A percentile compares a stretch with the other conserved stretches of the same genome.
phyloP scores from a whole-genome alignment of 225 moss, liverwort and hornwort species.

The Climacium dendroides region DNA sequence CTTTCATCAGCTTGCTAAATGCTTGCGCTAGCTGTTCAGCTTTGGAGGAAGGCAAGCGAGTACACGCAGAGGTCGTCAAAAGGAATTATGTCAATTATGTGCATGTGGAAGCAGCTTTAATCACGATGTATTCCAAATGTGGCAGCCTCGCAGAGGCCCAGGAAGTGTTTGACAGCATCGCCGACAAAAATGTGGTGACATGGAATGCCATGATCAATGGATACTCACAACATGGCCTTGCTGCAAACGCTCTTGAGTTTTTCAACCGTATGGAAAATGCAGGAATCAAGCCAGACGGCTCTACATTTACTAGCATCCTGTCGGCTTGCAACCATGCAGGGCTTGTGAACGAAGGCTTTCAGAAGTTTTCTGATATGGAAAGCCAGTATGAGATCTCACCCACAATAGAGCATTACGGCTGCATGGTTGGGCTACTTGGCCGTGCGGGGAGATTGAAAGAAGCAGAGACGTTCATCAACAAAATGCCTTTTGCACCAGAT shows the following conservation, averaged over 20 bases:
- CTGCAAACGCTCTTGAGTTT: constrained; percentile 1
- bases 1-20: constrained; percentile 28
- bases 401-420: constrained; percentile 31
- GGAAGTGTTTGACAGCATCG: constrained; percentile 12
- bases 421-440: constrained; percentile 33
- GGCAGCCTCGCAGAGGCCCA: constrained; percentile 23
- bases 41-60: constrained; percentile 38
- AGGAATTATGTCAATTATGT: background rate
- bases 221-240: constrained; percentile 26
- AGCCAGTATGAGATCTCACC: constrained; percentile 8
- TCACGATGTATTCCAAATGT: constrained; percentile 42
- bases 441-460: constrained; percentile 34
- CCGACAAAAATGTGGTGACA: constrained; percentile 17
- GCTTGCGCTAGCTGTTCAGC: constrained; percentile 30
- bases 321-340: constrained; percentile 43
- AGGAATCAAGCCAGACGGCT: constrained; percentile 25
- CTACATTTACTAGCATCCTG: constrained; percentile 28
- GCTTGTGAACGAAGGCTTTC: constrained; percentile 18
- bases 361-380: constrained; percentile 11
- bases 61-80: constrained; percentile 5
- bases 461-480: constrained; percentile 9
- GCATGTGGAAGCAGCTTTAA: constrained; percentile 28
- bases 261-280: constrained; percentile 8
- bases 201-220: constrained; percentile 48
- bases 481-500: constrained; percentile 16